phyloP scores from a whole-genome alignment of 2,329 filamentous ascomycete species.

The Venturia nashicola region DNA sequence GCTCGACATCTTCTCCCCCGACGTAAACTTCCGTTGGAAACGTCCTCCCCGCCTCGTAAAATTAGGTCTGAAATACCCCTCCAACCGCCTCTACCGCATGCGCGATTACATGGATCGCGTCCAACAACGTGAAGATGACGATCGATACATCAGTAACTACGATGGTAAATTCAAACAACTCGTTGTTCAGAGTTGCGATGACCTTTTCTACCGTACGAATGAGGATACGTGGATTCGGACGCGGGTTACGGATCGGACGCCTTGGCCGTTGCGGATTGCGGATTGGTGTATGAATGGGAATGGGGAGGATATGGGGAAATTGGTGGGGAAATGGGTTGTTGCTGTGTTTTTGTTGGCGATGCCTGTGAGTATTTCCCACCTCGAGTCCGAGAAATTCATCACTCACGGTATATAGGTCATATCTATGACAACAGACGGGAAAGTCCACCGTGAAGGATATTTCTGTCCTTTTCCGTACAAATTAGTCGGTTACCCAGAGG shows the following conservation, averaged over 20 bases:
- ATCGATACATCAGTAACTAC: conserved; percentile 20
- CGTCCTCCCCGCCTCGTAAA: background rate
- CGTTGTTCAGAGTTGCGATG: conserved; percentile 20
- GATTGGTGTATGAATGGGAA: conserved; percentile 20
- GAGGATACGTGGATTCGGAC: conserved; percentile 20
- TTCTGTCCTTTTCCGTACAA: conserved; percentile 20
- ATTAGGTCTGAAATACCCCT: background rate
- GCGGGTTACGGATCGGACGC: conserved; percentile 19
- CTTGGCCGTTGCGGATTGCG: conserved; percentile 18
- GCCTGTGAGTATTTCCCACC: conserved; percentile 11
- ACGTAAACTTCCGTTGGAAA: background rate
- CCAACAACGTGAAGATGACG: conserved; percentile 13
- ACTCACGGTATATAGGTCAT: conserved; percentile 1
- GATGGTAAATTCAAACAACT: conserved; percentile 20
- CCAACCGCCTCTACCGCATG: background rate
- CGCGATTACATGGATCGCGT: background rate
- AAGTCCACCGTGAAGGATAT: conserved; percentile 15
- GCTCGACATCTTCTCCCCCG: background rate
- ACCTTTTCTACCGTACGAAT: conserved; percentile 19
- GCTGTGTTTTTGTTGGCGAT: conserved; percentile 17
- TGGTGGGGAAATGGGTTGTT: conserved; percentile 19
- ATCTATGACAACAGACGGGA: background rate
- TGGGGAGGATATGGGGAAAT: conserved; percentile 14
- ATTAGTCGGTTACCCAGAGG: conserved; percentile 21
- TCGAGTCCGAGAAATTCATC: no score